phyloP scores from a whole-genome alignment of 2,329 filamentous ascomycete species.

The Zymoseptoria crescenta region DNA sequence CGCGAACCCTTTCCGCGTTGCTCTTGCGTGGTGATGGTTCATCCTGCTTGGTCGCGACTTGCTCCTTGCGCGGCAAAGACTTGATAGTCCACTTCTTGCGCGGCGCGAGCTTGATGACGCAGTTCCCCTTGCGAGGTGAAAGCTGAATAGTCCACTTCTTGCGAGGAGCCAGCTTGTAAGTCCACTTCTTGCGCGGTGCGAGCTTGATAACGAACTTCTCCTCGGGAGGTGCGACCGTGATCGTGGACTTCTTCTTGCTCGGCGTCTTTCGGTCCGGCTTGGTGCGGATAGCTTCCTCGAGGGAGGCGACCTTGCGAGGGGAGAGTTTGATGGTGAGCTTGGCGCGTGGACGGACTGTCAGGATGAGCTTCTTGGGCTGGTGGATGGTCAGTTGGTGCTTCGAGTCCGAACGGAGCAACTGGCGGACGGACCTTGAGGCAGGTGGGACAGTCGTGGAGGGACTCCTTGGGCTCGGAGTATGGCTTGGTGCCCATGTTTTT shows the following conservation, averaged over 20 bases:
- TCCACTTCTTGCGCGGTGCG: not conserved
- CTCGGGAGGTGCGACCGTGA: not conserved
- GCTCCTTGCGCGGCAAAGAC: not conserved
- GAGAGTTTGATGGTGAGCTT: not conserved
- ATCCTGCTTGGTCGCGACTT: not conserved
- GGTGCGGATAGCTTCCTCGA: not conserved
- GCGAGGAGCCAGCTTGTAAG: no score
- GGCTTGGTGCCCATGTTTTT: not conserved
- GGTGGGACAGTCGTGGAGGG: not conserved
- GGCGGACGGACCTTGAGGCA: not conserved
- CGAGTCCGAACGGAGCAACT: not conserved
- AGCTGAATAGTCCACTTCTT: not conserved
- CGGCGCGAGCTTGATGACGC: not conserved
- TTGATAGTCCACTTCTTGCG: not conserved
- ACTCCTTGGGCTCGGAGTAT: not conserved
- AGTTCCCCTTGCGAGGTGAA: not conserved
- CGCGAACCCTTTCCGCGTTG: not conserved
- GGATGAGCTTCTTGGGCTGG: not conserved
- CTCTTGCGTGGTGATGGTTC: not conserved
- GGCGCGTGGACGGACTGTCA: not conserved
- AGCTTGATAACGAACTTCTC: not conserved
- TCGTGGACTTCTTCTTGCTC: not conserved
- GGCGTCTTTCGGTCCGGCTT: not conserved
- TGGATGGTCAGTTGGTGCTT: not conserved
- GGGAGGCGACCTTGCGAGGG: not conserved